Conservation (phyloP, 2,329 filamentous ascomycete genomes). For the Aspergillus floridensis region DNA sequence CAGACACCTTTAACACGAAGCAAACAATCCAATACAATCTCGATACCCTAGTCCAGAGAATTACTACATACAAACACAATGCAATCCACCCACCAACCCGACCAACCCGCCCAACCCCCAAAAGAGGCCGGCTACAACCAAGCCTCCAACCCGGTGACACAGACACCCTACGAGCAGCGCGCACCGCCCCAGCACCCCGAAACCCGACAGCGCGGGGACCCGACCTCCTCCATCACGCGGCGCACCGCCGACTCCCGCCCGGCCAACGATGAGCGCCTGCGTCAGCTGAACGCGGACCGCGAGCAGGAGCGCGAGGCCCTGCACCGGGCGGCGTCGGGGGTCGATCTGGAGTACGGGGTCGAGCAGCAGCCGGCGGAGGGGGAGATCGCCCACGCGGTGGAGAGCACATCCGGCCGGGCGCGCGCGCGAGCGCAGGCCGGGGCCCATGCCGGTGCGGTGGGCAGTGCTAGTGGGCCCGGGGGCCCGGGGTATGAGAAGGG, state of each 20-base stretch:
- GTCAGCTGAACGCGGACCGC: conserved; percentile 18
- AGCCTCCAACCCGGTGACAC: conserved; percentile 33
- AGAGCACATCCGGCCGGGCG: conserved; percentile 22
- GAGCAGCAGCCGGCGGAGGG: conserved; percentile 38
- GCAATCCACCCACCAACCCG: conserved; percentile 13
- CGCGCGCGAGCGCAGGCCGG: conserved; percentile 28
- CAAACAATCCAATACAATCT: no score
- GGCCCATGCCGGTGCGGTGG: conserved; percentile 37
- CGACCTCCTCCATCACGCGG: conserved; percentile 25
- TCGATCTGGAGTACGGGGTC: conserved; percentile 37
- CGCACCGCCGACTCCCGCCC: conserved; percentile 28
- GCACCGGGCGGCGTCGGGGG: conserved; percentile 20
- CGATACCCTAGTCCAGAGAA: background rate
- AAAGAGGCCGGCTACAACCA: conserved; percentile 36
- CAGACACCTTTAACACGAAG: no score
- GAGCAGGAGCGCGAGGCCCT: conserved; percentile 15
- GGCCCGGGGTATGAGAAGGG: conserved; percentile 33
- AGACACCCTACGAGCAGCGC: conserved; percentile 28
- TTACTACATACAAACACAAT: conserved; percentile 16
- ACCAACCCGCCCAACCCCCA: conserved; percentile 31
- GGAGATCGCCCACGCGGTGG: conserved; percentile 33
- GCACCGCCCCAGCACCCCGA: background rate
- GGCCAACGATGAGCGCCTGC: conserved; percentile 26
- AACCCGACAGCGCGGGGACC: conserved; percentile 24
- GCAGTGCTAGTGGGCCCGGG: conserved; percentile 29